Conservation (phyloP, 306 rosid genomes). For the Trifolium subterraneum region DNA sequence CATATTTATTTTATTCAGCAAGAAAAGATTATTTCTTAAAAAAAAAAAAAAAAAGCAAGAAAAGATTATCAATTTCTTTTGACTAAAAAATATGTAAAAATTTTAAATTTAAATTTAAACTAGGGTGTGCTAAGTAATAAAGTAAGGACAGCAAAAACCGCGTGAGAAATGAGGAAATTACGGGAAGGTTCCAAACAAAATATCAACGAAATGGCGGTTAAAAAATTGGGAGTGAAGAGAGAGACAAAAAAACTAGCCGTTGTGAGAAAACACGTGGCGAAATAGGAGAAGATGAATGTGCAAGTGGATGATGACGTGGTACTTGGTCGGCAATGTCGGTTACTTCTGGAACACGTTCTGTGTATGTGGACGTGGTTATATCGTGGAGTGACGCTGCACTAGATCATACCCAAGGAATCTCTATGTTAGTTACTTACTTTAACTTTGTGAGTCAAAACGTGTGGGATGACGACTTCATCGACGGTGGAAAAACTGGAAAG, state of each 20-base stretch:
- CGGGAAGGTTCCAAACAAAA: constrained; percentile 50
- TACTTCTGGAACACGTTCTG: constrained; percentile 47
- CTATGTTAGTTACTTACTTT: not conserved
- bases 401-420: constrained; percentile 10
- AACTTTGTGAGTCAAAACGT: constrained; percentile 22
- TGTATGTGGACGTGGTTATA: constrained; percentile 37
- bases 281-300: not conserved
- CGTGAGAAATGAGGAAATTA: constrained; percentile 47
- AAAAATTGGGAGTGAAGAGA: constrained; percentile 35
- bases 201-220: constrained; percentile 57
- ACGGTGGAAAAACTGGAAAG: constrained; percentile 32
- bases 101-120: no score
- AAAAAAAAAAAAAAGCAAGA: no score
- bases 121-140: no score
- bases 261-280: constrained; percentile 62
- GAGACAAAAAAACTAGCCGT: constrained; percentile 72
- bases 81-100: no score
- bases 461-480: not conserved
- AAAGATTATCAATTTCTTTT: no score
- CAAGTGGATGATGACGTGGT: constrained; percentile 56
- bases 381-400: not conserved
- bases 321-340: constrained; percentile 69
- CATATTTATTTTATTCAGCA: no score
- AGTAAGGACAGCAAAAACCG: constrained; percentile 26
- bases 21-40: no score